Conservation (phyloP, 805 yeast species). For the Ogataea paraovalis region DNA sequence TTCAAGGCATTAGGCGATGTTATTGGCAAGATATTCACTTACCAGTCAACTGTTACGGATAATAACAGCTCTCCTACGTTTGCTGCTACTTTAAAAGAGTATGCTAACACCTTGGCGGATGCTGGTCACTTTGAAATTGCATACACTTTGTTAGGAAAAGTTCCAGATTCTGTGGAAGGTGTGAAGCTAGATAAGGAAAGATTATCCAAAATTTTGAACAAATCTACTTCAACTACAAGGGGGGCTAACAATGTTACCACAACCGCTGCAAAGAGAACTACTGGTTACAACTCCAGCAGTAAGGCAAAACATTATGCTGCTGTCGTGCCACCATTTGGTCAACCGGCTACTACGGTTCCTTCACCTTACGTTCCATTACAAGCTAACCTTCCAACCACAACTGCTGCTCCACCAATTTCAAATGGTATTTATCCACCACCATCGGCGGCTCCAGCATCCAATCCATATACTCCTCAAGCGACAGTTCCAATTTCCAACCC, state of each 20-base stretch:
- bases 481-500: constrained; percentile 15
- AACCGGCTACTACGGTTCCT: neutral
- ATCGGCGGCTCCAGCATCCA: constrained; percentile 17
- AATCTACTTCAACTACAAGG: constrained; percentile 9
- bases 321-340: neutral
- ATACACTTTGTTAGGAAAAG: constrained; percentile 55
- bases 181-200: constrained; percentile 75
- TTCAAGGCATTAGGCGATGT: constrained; percentile 75
- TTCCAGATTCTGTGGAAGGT: constrained; percentile 73
- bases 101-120: constrained; percentile 72
- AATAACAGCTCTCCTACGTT: constrained; percentile 40
- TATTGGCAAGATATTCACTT: constrained; percentile 79
- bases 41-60: constrained; percentile 47
- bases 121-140: constrained; percentile 86
- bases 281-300: neutral
- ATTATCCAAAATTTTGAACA: constrained; percentile 56
- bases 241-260: constrained; percentile 8
- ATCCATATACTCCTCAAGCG: constrained; percentile 19
- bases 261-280: constrained; percentile 3
- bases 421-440: constrained; percentile 11
- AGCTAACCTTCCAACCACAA: neutral
- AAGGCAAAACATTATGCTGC: neutral
- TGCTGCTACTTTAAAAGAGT: constrained; percentile 70
- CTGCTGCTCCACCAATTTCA: constrained; percentile 4
- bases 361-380: neutral